Evolutionary conservation across 2,329 filamentous ascomycete genomes (phyloP), one percentile per base, ranked within the genome.

Genomic region (Cercospora sp.): DNA sequence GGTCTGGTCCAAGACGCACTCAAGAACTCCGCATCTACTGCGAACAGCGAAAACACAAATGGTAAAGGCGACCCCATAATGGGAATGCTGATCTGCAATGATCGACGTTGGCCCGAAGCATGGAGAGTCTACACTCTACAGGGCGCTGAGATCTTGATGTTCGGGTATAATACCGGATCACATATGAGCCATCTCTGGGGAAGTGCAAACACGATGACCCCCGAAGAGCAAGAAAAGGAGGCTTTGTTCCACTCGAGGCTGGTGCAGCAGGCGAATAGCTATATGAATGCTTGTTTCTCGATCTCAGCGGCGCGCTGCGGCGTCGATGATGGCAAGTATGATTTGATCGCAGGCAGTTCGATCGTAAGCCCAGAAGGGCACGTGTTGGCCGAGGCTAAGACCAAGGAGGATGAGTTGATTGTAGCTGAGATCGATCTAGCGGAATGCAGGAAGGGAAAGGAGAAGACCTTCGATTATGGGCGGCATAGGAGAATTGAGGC

Each of bases 11-110:
- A 73, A 0, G 78, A 75, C 51, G 78, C 76, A 1, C 61, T 77
- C 31, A 83, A 81, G 68, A 77, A 79, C 60, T 69, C 71, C 0
- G 10, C 48, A 13, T 6, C 28, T 16, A 28, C 18, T 0, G 63
- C 68, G 26, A 68, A 73, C 7, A 71, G 68, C 2, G 69, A 74
- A n/a, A 77, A 74, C 2, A 72, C 72, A 3, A 68, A 69, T 13
- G 77, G 78, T 8, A 80, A 79, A 65, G 82, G 83, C 2, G 84
- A 87, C 72, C 82, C 84, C 2, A 85, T 87, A 55, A 59, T 86
- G 31, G 79, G 85, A 8, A 85, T 86, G 84, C 78, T 87, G 73
- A 75, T 74, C 67, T 87, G 85, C 76, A 87, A 86, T 71, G 85
- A 86, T 74, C 76, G 84, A 4, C 79, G 85, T 7, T 87, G 85